Base-by-base conservation (phyloP, 805 yeast species). In the Candida patagonica region DNA sequence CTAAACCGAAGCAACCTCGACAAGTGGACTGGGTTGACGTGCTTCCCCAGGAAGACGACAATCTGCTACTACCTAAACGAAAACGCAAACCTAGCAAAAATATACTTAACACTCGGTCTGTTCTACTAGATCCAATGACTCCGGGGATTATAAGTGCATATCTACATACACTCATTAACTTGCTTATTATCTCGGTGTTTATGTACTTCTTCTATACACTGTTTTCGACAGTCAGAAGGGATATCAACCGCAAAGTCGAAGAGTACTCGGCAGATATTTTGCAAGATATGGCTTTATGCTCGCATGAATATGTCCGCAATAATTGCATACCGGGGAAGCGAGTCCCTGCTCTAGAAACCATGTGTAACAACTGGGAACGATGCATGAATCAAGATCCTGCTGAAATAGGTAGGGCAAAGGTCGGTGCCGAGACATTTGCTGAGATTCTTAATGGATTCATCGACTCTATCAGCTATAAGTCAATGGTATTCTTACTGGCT, bases 331-430 rank as follows among this genome's bases (percentile, higher is more conserved):
- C 66, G 8, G 67, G 73, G 1, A 73, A 74, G 3, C 64, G 89
- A 10, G 88, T 78, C 0, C 95, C 95, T 0, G 87, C 85, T 0
- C 57, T 86, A 13, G 92, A 80, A 50, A 59, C 61, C 1, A 63
- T 73, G 10, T 89, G 98, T 59, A 65, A 70, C 26, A 68, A 67
- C 26, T 85, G 94, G 92, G 80, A 74, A 45, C 71, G 70, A 42
- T 92, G 98, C 57, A 84, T 85, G 87, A 74, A 78, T 50, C 63
- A 78, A 36, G 89, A 85, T 46, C 88, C 94, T 7, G 70, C 72
- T 3, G 60, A 59, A 1, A 69, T 78, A 9, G 88, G 84, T 3
- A 70, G 76, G 36, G 82, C 89, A 1, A 70, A 69, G 44, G 70
- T 86, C 41, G 77, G 87, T 35, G 94, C 94, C 0, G 87, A 80